Percentiles rank a stretch among this genome's conserved stretches.
These are phyloP conservation scores for Candida palmyrensis DNA, from an alignment of 805 yeast genomes.

Conservation along the genomic window DNA sequence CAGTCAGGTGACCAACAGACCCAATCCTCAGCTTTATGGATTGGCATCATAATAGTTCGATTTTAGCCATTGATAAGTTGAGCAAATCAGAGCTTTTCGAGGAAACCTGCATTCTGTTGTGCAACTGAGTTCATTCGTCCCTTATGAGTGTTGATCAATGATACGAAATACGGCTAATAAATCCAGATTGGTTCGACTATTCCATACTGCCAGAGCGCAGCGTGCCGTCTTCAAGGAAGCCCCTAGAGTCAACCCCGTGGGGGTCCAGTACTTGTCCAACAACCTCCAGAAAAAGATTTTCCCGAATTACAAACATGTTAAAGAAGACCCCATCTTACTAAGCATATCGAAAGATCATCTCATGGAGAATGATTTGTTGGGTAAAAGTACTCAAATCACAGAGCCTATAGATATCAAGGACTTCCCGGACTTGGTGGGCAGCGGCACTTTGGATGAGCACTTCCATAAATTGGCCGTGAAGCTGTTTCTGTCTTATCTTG, in stretches of 20 bases:
- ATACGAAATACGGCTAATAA: no score
- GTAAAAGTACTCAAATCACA: constrained; percentile 61
- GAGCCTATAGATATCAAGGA: constrained; percentile 53
- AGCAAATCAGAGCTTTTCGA: no score
- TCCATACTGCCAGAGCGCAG: no score
- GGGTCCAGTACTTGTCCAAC: constrained; percentile 70
- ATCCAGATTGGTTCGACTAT: no score
- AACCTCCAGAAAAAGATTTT: constrained; percentile 59
- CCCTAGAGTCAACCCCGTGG: constrained; percentile 69
- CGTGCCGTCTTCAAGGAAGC: constrained; percentile 16
- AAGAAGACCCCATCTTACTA: constrained; percentile 22
- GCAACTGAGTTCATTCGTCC: no score
- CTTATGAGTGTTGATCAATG: no score
- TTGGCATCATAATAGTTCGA: no score
- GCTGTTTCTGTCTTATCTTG: constrained; percentile 55
- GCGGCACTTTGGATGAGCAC: constrained; percentile 71
- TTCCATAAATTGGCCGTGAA: constrained; percentile 64
- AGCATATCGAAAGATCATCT: constrained; percentile 59
- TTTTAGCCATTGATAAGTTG: no score
- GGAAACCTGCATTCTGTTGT: no score
- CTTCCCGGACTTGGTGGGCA: constrained; percentile 73
- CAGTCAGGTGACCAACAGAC: no score
- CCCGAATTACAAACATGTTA: constrained; percentile 31
- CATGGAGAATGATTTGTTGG: constrained; percentile 58
- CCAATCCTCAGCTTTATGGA: no score